phyloP scores from a whole-genome alignment of 2,329 filamentous ascomycete genomes.

The Xylaria sp. region DNA sequence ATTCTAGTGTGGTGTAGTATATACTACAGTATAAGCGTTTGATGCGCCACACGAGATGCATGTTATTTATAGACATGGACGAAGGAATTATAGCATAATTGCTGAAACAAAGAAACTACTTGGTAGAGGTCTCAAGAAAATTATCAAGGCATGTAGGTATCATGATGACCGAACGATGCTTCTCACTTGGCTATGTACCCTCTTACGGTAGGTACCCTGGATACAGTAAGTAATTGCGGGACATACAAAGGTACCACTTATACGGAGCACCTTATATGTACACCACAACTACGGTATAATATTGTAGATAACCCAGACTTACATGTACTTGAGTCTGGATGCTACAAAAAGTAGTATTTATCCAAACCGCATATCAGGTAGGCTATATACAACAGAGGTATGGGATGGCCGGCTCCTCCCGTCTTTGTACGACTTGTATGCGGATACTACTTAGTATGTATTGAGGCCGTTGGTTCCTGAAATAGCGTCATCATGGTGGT shows the following conservation, averaged over 20 bases:
- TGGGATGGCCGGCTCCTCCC: conserved; percentile 34
- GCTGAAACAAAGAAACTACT: background rate
- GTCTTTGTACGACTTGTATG: conserved; percentile 13
- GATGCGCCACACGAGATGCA: background rate
- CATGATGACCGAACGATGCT: conserved; percentile 12
- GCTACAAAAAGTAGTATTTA: background rate
- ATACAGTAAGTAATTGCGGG: background rate
- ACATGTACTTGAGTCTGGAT: background rate
- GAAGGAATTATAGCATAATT: background rate
- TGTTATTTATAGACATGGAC: conserved; percentile 16
- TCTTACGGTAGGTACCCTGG: background rate
- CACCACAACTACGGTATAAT: background rate
- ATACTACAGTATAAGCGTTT: too few species aligned
- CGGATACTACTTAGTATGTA: too few species aligned
- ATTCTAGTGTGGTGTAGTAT: background rate
- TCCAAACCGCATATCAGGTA: background rate
- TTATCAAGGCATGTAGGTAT: background rate
- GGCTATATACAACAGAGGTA: background rate
- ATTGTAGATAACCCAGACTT: background rate
- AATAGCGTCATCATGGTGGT: conserved; percentile 26
- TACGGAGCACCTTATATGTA: background rate
- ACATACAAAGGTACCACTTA: background rate
- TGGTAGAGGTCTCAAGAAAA: background rate
- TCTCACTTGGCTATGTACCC: background rate
- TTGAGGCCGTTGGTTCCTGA: conserved; percentile 24